Base-by-base conservation (phyloP, 1,284 basidiomycete species). In the Ceratobasidium sp. region DNA sequence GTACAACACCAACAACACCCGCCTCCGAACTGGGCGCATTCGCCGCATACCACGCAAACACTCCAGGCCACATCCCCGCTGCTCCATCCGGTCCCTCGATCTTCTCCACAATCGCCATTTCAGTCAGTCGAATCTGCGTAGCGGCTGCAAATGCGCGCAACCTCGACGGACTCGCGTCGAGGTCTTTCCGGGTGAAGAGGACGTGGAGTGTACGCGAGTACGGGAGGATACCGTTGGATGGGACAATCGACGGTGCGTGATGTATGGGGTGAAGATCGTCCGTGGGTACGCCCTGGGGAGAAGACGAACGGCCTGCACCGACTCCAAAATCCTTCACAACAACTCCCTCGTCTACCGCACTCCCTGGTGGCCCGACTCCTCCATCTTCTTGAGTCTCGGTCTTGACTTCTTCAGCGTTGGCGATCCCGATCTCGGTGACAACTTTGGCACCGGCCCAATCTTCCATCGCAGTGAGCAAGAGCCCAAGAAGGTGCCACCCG, bases 401-500 rank as follows among this genome's bases (percentile, higher is more conserved):
- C 82, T 80, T 86, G 84, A 85, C 84, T 44, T 89, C 87, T 2
- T 84, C 85, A 28, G 87, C 90, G 18, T 92, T 86, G 10, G 85
- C 87, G 1, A 91, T 86, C 20, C 91, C 94, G 2, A 91, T 88
- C 76, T 97, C 95, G 64, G 97, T 86, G 2, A 97, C 91, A 76
- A 92, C 91, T 60, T 88, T 87, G 0, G 97, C 97, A 6, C 92
- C 93, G 46, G 87, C 86, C 94, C 95, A 97, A 82, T 97, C 93
- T 79, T 94, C 95, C 46, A 89, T 88, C 5, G 94, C 93, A 0
- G 93, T 92, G 12, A 97, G 88, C 18, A 98, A 85, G 6, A 99
- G 87, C 0, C 94, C 95, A 0, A 99, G 89, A 20, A 99, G 89
- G 85, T 99, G 97, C 97, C 97, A 99, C 77, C 94, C 92, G 58